Conservation (phyloP, 2,329 filamentous ascomycete species). For the Pseudogymnoascus sp. region DNA sequence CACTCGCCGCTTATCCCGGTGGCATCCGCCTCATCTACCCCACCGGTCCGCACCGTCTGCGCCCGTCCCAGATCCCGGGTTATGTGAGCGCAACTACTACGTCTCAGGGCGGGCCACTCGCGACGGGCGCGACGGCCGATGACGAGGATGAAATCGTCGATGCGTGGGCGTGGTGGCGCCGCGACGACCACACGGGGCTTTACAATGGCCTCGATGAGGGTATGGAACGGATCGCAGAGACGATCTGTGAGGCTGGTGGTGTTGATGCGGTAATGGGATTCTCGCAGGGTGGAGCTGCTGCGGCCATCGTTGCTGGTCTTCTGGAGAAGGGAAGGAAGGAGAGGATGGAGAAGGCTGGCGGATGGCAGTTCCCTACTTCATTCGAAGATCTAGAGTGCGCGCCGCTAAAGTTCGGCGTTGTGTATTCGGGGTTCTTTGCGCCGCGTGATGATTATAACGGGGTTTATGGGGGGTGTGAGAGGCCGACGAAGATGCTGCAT, state of each 20-base stretch:
- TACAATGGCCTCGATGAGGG: conserved; percentile 68
- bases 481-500: conserved; percentile 72
- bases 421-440: conserved; percentile 72
- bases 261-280: conserved; percentile 78
- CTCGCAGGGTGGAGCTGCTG: conserved; percentile 68
- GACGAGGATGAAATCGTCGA: conserved; percentile 49
- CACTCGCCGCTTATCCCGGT: conserved; percentile 33
- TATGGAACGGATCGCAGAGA: conserved; percentile 53
- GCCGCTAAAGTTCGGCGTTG: conserved; percentile 62
- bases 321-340: conserved; percentile 50
- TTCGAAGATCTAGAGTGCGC: conserved; percentile 38
- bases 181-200: conserved; percentile 52
- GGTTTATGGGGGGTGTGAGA: conserved; percentile 63
- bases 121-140: conserved; percentile 33
- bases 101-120: conserved; percentile 22
- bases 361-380: conserved; percentile 44
- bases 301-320: conserved; percentile 64
- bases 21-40: conserved; percentile 56
- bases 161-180: conserved; percentile 78
- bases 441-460: conserved; percentile 54
- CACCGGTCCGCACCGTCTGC: conserved; percentile 59
- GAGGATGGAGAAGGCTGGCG: conserved; percentile 40
- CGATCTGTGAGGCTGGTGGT: conserved; percentile 56
- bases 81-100: conserved; percentile 38
- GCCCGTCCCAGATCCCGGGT: conserved; percentile 61